Evolutionary conservation across 352 stramenopile species (phyloP).

Genomic region (Globisporangium splendens): DNA sequence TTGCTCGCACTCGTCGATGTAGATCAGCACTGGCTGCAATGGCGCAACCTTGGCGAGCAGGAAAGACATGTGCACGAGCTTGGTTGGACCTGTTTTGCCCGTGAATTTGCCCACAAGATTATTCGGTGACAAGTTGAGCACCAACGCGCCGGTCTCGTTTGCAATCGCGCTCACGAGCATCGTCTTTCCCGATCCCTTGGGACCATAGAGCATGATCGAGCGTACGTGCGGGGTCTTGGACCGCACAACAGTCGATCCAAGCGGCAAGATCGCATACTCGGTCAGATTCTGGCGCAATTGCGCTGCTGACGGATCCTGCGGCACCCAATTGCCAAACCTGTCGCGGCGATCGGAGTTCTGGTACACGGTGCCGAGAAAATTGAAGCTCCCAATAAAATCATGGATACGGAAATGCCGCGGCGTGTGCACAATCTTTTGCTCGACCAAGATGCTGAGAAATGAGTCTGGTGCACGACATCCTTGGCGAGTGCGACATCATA

Average conservation of each 20-base stretch:
- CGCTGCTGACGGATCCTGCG: conserved; percentile 87
- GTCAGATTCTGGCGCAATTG: conserved; percentile 88
- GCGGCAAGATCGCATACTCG: conserved; percentile 90
- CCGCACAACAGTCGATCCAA: conserved; percentile 77
- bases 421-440: conserved; percentile 86
- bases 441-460: conserved; percentile 88
- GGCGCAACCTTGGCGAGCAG: conserved; percentile 82
- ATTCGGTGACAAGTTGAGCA: conserved; percentile 93
- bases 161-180: conserved; percentile 91
- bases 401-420: conserved; percentile 39
- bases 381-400: conserved; percentile 91
- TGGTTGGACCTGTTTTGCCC: conserved; percentile 88
- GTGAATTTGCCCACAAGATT: conserved; percentile 93
- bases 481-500: conserved; percentile 92
- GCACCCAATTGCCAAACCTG: conserved; percentile 83
- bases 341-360: conserved; percentile 63
- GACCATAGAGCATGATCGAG: conserved; percentile 94
- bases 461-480: conserved; percentile 83
- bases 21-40: conserved; percentile 90
- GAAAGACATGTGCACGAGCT: conserved; percentile 95
- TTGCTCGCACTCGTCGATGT: conserved; percentile 93
- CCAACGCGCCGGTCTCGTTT: conserved; percentile 89
- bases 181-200: conserved; percentile 90
- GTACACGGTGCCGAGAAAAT: conserved; percentile 84
- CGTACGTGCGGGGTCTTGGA: conserved; percentile 70